phyloP scores from a whole-genome alignment of 2,329 filamentous ascomycete genomes.

The Talaromyces sp. region DNA sequence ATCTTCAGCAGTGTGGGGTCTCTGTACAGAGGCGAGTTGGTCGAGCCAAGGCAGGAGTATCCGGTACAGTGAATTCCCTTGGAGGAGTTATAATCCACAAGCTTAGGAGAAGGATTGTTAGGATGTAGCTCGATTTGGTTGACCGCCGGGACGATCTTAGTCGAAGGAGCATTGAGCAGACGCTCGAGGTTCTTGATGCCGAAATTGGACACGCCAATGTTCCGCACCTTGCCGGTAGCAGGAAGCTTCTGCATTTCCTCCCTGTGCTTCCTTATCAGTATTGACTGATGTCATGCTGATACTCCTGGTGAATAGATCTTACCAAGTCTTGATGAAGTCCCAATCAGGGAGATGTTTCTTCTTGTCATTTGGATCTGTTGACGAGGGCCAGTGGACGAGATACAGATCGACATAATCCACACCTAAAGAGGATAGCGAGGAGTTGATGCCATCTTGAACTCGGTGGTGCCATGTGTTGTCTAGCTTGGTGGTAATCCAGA shows the following conservation, averaged over 20 bases:
- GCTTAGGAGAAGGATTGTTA: conserved; percentile 66
- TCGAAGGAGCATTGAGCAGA: conserved; percentile 64
- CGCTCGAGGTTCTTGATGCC: conserved; percentile 75
- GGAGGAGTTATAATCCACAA: conserved; percentile 49
- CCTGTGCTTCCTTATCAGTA: conserved; percentile 43
- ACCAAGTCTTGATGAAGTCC: conserved; percentile 77
- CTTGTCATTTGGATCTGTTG: conserved; percentile 50
- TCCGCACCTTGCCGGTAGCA: conserved; percentile 60
- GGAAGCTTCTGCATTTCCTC: conserved; percentile 45
- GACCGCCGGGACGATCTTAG: conserved; percentile 49
- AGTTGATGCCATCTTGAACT: conserved; percentile 59
- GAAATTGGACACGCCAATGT: conserved; percentile 86
- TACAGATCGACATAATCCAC: conserved; percentile 70
- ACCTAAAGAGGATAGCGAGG: conserved; percentile 61
- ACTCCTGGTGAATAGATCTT: conserved; percentile 41
- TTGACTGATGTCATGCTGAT: conserved; percentile 47
- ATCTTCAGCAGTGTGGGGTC: conserved; percentile 51
- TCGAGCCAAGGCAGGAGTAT: conserved; percentile 55
- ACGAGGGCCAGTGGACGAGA: conserved; percentile 64
- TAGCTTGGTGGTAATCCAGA: conserved; percentile 68
- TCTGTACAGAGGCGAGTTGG: conserved; percentile 53
- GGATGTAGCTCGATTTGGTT: conserved; percentile 55
- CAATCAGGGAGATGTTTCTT: conserved; percentile 69
- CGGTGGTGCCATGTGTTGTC: conserved; percentile 63
- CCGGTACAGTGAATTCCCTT: conserved; percentile 55